Conservation (phyloP, 108 stramenopile genomes). For the Nannochloropsis granulata region DNA sequence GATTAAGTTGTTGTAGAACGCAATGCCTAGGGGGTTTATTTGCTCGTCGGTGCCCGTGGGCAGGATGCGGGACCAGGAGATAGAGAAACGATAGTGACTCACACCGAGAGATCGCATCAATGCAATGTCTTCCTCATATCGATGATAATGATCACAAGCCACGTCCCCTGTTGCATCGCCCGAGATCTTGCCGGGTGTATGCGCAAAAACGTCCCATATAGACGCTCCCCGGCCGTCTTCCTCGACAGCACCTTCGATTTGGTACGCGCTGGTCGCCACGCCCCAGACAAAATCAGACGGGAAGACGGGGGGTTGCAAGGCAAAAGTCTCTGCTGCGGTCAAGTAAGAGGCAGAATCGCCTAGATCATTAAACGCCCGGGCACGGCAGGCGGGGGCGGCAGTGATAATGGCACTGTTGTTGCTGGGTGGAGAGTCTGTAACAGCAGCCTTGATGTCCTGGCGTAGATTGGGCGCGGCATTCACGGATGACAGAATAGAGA, state of each 20-base stretch:
- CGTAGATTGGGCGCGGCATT: too few species aligned
- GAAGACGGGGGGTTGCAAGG: neutral
- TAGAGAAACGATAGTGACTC: slow-evolving; percentile 72
- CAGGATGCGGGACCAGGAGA: slow-evolving; percentile 73
- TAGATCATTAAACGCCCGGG: too few species aligned
- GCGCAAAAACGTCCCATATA: slow-evolving; percentile 70
- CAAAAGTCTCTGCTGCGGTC: too few species aligned
- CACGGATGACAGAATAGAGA: too few species aligned
- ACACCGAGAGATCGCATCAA: slow-evolving; percentile 63
- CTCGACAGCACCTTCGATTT: slow-evolving; percentile 61
- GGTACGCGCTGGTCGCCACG: slow-evolving; percentile 51
- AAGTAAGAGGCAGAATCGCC: too few species aligned
- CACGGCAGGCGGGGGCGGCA: too few species aligned
- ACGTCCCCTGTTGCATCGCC: slow-evolving; percentile 58
- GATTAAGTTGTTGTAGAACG: slow-evolving; percentile 67
- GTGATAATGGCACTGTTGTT: too few species aligned
- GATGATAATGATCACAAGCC: slow-evolving; percentile 75
- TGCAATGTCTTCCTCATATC: slow-evolving; percentile 56
- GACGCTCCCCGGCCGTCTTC: slow-evolving; percentile 55
- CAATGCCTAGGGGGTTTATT: slow-evolving; percentile 56
- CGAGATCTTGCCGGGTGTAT: slow-evolving; percentile 29
- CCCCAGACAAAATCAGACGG: slow-evolving; percentile 64
- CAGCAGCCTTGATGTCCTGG: too few species aligned
- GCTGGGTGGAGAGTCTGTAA: too few species aligned
- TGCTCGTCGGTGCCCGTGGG: slow-evolving; percentile 53